These are phyloP conservation scores for Hygrocybe coccinea DNA, from an alignment of 768 basidiomycete genomes.

Conservation along the genomic window DNA sequence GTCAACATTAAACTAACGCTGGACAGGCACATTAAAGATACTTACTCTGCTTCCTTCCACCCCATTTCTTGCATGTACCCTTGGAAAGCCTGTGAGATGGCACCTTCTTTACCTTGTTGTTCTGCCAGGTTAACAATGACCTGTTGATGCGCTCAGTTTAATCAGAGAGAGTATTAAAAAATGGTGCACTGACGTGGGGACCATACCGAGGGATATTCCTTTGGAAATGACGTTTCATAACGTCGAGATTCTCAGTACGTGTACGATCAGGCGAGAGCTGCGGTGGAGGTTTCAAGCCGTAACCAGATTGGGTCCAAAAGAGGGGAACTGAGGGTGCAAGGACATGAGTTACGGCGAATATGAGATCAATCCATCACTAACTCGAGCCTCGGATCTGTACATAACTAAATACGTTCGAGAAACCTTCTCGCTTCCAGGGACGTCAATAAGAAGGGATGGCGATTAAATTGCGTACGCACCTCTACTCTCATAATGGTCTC, in stretches of 20 bases:
- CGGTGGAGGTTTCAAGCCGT: constrained; percentile 84
- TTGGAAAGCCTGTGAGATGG: constrained; percentile 72
- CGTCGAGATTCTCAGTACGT: constrained; percentile 62
- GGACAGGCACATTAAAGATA: constrained; percentile 17
- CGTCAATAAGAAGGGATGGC: neutral
- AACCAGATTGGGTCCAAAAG: constrained; percentile 87
- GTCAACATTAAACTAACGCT: constrained; percentile 1
- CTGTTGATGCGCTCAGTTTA: constrained; percentile 33
- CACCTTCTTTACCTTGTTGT: constrained; percentile 80
- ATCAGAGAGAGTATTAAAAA: constrained; percentile 7
- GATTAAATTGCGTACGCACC: constrained; percentile 39
- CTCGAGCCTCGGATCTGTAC: constrained; percentile 91
- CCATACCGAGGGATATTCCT: constrained; percentile 67
- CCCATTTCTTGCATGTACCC: constrained; percentile 58
- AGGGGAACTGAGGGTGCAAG: constrained; percentile 62
- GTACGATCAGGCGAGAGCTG: constrained; percentile 70
- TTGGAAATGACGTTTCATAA: constrained; percentile 70
- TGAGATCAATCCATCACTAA: constrained; percentile 31
- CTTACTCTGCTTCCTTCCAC: constrained; percentile 52
- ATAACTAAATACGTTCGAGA: constrained; percentile 77
- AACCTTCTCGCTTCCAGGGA: constrained; percentile 58
- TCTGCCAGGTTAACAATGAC: constrained; percentile 88
- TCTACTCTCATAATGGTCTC: constrained; percentile 83
- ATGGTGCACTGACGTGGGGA: constrained; percentile 53
- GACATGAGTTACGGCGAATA: neutral